Percentiles rank a stretch among this genome's conserved stretches.
These are phyloP conservation scores for Penicillium sp. DNA, from an alignment of 2,329 filamentous ascomycete species.

Conservation along the genomic window DNA sequence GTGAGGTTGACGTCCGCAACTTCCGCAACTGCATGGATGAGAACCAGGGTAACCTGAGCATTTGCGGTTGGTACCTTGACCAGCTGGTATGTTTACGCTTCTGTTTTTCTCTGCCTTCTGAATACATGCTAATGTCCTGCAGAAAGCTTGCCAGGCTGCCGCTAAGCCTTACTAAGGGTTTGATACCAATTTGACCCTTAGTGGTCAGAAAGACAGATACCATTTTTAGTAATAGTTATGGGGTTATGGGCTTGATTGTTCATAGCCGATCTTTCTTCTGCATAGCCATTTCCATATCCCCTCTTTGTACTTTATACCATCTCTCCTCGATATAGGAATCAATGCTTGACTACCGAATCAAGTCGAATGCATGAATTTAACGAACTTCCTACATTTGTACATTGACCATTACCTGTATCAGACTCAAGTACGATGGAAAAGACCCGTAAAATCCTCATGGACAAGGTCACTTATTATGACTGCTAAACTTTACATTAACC, in stretches of 20 bases:
- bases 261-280: slow-evolving; percentile 9
- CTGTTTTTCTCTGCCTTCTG: not conserved
- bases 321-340: slow-evolving; percentile 18
- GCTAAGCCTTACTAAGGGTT: slow-evolving; percentile 64
- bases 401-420: not conserved
- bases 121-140: slow-evolving; percentile 29
- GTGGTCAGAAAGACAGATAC: slow-evolving; percentile 7
- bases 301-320: slow-evolving; percentile 24
- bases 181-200: slow-evolving; percentile 6
- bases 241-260: slow-evolving; percentile 4
- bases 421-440: not conserved
- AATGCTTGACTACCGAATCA: slow-evolving; percentile 8
- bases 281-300: slow-evolving; percentile 21
- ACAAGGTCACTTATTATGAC: not conserved
- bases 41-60: slow-evolving; percentile 87
- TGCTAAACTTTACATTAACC: not conserved
- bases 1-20: slow-evolving; percentile 72
- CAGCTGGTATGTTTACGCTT: slow-evolving; percentile 60
- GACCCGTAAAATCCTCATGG: not conserved
- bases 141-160: slow-evolving; percentile 80
- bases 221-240: slow-evolving; percentile 8
- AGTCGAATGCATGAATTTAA: slow-evolving; percentile 5
- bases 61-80: slow-evolving; percentile 97
- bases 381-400: not conserved
- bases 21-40: slow-evolving; percentile 98